Percentiles rank a stretch among this genome's conserved stretches.
phyloP scores from a whole-genome alignment of 1,284 basidiomycete genomes.

The Coriolopsis trogii region DNA sequence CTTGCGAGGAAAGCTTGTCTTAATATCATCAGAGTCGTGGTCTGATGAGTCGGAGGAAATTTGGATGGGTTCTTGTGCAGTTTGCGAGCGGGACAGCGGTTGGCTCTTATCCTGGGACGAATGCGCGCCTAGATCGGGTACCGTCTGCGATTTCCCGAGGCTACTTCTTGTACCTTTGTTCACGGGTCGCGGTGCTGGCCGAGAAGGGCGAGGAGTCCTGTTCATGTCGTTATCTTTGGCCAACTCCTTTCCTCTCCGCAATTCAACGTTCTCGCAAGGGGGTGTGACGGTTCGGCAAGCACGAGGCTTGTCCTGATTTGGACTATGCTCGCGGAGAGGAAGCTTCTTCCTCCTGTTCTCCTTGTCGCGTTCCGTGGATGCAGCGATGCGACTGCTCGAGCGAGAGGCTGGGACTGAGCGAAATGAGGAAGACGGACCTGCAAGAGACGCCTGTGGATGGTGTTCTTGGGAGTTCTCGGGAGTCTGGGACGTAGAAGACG shows the following conservation, averaged over 20 bases:
- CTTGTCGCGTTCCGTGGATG: not conserved
- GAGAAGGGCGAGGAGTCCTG: conserved; percentile 22
- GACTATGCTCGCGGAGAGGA: conserved; percentile 16
- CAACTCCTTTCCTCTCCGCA: conserved; percentile 3
- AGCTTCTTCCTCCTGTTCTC: not conserved
- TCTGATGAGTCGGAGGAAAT: conserved; percentile 6
- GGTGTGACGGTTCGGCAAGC: conserved; percentile 1
- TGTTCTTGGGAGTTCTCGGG: conserved; percentile 1
- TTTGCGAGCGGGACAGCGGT: conserved; percentile 11
- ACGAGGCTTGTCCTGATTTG: conserved; percentile 9
- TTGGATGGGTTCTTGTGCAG: conserved; percentile 3
- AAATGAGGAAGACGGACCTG: conserved; percentile 8
- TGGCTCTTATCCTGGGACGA: conserved; percentile 10
- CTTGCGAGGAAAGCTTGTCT: not conserved
- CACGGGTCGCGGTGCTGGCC: conserved; percentile 18
- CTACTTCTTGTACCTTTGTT: conserved; percentile 12
- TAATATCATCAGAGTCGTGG: not conserved
- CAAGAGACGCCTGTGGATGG: not conserved
- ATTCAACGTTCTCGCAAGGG: conserved; percentile 5
- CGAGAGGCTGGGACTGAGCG: not conserved
- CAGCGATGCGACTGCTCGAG: not conserved
- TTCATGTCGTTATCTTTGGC: conserved; percentile 7
- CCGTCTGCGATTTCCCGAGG: conserved; percentile 11
- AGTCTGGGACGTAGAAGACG: not conserved
- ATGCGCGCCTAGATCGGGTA: conserved; percentile 7